These are phyloP conservation scores for Phytopythium cucurbitacearum DNA, from an alignment of 352 stramenopile genomes.

Conservation along the genomic window DNA sequence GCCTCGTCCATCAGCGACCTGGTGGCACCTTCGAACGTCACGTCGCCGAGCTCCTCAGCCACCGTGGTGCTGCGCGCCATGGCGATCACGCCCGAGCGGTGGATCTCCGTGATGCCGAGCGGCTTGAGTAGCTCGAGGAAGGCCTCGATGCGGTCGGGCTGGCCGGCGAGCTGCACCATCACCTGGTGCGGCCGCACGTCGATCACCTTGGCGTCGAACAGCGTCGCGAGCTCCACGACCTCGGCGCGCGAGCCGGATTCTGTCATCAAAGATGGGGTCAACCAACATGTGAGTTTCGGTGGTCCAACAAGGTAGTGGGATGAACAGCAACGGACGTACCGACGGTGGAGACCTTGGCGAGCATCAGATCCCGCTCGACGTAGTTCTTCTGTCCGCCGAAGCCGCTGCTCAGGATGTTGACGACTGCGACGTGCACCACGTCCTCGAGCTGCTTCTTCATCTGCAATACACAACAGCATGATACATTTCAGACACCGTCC, in stretches of 20 bases:
- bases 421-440: conserved; percentile 82
- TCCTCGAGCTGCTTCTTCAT: conserved; percentile 89
- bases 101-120: conserved; percentile 79
- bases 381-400: conserved; percentile 68
- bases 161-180: conserved; percentile 80
- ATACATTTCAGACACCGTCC: conserved; percentile 4
- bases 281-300: not conserved
- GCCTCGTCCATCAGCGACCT: conserved; percentile 63
- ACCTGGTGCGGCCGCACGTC: conserved; percentile 79
- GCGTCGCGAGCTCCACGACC: conserved; percentile 73
- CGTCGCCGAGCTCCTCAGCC: conserved; percentile 52
- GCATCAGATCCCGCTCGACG: conserved; percentile 85
- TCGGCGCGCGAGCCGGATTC: conserved; percentile 61
- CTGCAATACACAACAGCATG: conserved; percentile 16
- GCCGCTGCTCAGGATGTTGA: conserved; percentile 81
- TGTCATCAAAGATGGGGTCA: conserved; percentile 16
- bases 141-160: conserved; percentile 69
- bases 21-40: conserved; percentile 75
- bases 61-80: conserved; percentile 75
- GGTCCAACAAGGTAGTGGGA: not conserved
- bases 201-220: conserved; percentile 86
- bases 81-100: conserved; percentile 80
- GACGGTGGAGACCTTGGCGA: conserved; percentile 79
- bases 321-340: conserved; percentile 29
- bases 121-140: conserved; percentile 83